A percentile compares a stretch with the other conserved stretches of the same genome.
Conservation (phyloP, 108 stramenopile genomes). For the Nitzschia sp. region DNA sequence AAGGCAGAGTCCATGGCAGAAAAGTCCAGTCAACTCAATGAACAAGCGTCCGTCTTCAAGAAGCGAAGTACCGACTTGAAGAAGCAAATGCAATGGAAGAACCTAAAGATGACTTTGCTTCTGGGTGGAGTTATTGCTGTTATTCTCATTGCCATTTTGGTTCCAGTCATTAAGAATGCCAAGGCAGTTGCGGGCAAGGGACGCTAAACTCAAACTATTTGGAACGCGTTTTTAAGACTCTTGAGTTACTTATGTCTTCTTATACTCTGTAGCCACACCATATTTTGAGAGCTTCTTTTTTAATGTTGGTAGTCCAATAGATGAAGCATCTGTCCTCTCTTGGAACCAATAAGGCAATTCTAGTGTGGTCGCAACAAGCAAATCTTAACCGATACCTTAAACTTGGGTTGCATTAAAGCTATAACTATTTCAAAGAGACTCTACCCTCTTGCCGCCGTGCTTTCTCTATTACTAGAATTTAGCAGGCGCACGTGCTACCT, state of each 20-base stretch:
- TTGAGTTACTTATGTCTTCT: neutral
- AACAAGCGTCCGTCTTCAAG: constrained; percentile 90
- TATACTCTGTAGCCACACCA: neutral
- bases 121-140: constrained; percentile 70
- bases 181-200: constrained; percentile 37
- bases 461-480: constrained; percentile 63
- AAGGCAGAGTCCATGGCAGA: constrained; percentile 81
- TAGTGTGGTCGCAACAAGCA: too few relatives aligned
- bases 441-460: too few relatives aligned
- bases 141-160: constrained; percentile 73
- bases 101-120: constrained; percentile 87
- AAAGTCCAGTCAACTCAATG: constrained; percentile 83
- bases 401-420: too few relatives aligned
- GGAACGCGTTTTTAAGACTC: neutral
- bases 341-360: too few relatives aligned
- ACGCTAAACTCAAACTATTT: neutral
- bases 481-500: constrained; percentile 62
- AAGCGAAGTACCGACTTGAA: constrained; percentile 78
- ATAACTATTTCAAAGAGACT: too few relatives aligned
- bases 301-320: neutral
- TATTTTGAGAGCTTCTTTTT: neutral
- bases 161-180: constrained; percentile 72
- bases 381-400: too few relatives aligned
- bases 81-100: constrained; percentile 93
- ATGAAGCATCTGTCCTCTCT: too few relatives aligned